Conservation (phyloP, 768 basidiomycete genomes). For the Hemileccinum rubropunctum region DNA sequence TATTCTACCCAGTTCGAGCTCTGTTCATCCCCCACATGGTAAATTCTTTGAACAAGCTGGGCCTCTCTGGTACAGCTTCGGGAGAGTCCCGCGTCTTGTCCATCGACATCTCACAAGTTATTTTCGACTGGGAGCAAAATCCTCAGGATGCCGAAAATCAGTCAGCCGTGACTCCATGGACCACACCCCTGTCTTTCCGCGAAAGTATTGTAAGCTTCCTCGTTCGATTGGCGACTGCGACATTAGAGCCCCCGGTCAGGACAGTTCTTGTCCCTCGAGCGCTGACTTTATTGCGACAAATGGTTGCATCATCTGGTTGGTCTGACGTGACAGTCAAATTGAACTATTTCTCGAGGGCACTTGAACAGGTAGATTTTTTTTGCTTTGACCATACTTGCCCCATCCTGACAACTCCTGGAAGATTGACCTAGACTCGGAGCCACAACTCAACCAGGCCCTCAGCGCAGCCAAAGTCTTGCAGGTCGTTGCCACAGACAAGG, state of each 20-base stretch:
- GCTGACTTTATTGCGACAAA: slow-evolving; percentile 63
- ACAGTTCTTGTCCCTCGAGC: slow-evolving; percentile 57
- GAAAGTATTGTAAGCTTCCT: slow-evolving; percentile 95
- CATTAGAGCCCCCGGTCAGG: slow-evolving; percentile 44
- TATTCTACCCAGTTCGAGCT: slow-evolving; percentile 91
- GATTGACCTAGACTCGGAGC: slow-evolving; percentile 72
- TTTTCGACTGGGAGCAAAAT: slow-evolving; percentile 91
- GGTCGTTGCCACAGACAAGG: slow-evolving; percentile 78
- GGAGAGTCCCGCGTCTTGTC: slow-evolving; percentile 82
- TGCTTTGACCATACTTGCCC: not conserved
- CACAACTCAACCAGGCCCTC: slow-evolving; percentile 62
- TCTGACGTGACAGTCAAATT: slow-evolving; percentile 89
- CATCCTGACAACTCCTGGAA: slow-evolving; percentile 29
- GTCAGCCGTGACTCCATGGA: slow-evolving; percentile 47
- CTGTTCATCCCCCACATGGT: slow-evolving; percentile 94
- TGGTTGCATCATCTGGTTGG: slow-evolving; percentile 85
- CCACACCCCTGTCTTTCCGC: slow-evolving; percentile 73
- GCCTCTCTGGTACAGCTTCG: slow-evolving; percentile 69
- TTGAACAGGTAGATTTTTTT: slow-evolving; percentile 61
- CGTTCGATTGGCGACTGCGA: slow-evolving; percentile 80
- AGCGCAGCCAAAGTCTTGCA: slow-evolving; percentile 87
- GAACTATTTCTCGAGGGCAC: slow-evolving; percentile 80
- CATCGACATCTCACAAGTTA: slow-evolving; percentile 87
- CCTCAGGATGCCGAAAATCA: slow-evolving; percentile 31
- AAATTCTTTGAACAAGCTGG: slow-evolving; percentile 83